A percentile compares a stretch with the other conserved stretches of the same genome.
phyloP scores from a whole-genome alignment of 805 yeast species.

The Citeromyces nyonsensis region DNA sequence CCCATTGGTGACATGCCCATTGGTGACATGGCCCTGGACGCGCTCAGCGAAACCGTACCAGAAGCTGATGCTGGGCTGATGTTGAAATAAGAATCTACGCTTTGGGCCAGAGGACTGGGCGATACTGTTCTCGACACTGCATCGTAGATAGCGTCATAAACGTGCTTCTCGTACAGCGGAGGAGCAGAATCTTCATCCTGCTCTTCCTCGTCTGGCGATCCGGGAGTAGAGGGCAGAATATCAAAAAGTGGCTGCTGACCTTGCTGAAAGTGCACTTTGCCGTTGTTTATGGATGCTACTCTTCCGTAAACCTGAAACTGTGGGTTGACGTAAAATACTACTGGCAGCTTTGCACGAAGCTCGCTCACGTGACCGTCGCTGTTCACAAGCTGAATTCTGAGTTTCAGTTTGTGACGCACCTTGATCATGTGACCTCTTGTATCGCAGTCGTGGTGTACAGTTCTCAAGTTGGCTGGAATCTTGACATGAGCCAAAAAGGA shows the following conservation, averaged over 20 bases:
- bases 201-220: background rate
- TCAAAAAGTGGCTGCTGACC: slow-evolving; percentile 6
- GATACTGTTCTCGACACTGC: slow-evolving; percentile 9
- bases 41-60: too few relatives aligned
- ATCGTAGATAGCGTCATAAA: slow-evolving; percentile 21
- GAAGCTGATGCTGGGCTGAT: too few relatives aligned
- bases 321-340: slow-evolving; percentile 24
- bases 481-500: slow-evolving; percentile 20
- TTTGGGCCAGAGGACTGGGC: slow-evolving; percentile 4
- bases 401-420: slow-evolving; percentile 27
- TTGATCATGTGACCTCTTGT: slow-evolving; percentile 21
- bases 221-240: background rate
- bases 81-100: too few relatives aligned
- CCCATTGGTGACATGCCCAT: too few relatives aligned
- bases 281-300: slow-evolving; percentile 10
- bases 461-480: slow-evolving; percentile 21
- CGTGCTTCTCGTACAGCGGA: slow-evolving; percentile 23
- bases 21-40: too few relatives aligned
- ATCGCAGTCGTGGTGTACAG: slow-evolving; percentile 26
- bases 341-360: slow-evolving; percentile 34
- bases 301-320: slow-evolving; percentile 11
- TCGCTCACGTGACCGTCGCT: slow-evolving; percentile 34
- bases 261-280: slow-evolving; percentile 10
- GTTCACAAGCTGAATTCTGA: slow-evolving; percentile 27
- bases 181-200: slow-evolving; percentile 16